Conservation (phyloP, 1,284 basidiomycete genomes). For the Tremellales sp. region DNA sequence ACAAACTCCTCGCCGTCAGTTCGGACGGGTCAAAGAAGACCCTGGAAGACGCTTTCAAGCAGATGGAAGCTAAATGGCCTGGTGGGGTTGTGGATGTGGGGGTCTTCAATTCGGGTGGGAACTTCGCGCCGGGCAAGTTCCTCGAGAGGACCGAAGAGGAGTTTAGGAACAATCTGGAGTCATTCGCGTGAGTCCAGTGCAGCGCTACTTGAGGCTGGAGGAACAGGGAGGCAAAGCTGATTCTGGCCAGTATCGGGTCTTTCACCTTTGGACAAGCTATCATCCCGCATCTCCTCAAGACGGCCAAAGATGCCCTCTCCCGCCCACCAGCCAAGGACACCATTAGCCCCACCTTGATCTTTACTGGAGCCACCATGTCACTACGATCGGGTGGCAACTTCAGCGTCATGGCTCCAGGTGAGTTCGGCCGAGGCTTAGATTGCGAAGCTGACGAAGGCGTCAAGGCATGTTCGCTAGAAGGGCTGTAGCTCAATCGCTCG, state of each 20-base stretch:
- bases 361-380: constrained; percentile 45
- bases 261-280: constrained; percentile 37
- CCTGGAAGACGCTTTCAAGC: constrained; percentile 27
- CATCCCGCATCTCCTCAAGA: constrained; percentile 30
- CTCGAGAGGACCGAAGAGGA: constrained; percentile 31
- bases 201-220: neutral
- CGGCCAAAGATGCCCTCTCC: constrained; percentile 1
- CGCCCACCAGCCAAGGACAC: neutral
- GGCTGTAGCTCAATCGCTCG: constrained; percentile 39
- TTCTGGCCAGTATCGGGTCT: constrained; percentile 14
- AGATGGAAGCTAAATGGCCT: constrained; percentile 33
- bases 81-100: constrained; percentile 36
- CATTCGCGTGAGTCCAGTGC: constrained; percentile 24
- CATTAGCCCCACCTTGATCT: constrained; percentile 28
- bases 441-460: no score
- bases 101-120: constrained; percentile 35
- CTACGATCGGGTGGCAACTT: constrained; percentile 32
- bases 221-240: neutral
- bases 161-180: constrained; percentile 25
- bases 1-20: constrained; percentile 21
- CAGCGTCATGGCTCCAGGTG: constrained; percentile 25
- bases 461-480: constrained; percentile 36
- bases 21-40: constrained; percentile 27
- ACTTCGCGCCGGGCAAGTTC: constrained; percentile 30
- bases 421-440: no score